phyloP scores from a whole-genome alignment of 768 basidiomycete species.

The Psilocybe cubensis region DNA sequence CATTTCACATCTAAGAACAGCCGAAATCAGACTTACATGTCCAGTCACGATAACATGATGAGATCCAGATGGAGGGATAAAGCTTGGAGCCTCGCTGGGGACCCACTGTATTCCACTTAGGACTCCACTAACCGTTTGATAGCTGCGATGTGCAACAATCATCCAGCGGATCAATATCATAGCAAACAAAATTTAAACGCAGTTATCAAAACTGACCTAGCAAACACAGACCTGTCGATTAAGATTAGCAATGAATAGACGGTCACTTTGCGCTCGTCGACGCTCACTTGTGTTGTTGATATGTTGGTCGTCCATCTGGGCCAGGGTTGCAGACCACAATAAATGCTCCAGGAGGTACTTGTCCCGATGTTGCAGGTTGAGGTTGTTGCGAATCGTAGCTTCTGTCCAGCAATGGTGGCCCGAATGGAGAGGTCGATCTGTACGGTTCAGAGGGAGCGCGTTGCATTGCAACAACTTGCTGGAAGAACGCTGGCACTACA shows the following conservation, averaged over 20 bases:
- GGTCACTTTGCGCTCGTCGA: not conserved
- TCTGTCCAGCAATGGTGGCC: constrained; percentile 3
- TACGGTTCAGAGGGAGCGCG: constrained; percentile 36
- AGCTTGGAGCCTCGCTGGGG: constrained; percentile 65
- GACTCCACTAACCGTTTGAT: constrained; percentile 70
- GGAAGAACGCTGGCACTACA: too few species aligned
- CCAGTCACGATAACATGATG: constrained; percentile 46
- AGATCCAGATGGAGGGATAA: constrained; percentile 61
- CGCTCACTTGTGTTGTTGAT: constrained; percentile 77
- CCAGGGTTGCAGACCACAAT: constrained; percentile 60
- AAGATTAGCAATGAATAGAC: constrained; percentile 20
- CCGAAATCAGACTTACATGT: not conserved
- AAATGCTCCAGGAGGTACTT: constrained; percentile 68
- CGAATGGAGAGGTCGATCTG: constrained; percentile 32
- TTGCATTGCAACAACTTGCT: constrained; percentile 25
- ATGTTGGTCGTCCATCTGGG: constrained; percentile 63
- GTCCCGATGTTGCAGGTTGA: constrained; percentile 33
- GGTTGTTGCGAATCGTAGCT: constrained; percentile 26
- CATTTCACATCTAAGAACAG: not conserved
- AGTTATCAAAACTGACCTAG: constrained; percentile 55
- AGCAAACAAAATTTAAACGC: constrained; percentile 7
- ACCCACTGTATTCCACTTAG: constrained; percentile 72
- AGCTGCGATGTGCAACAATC: constrained; percentile 48
- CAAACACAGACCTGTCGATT: constrained; percentile 63
- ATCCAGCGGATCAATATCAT: constrained; percentile 7